Evolutionary conservation across 2,329 filamentous ascomycete species (phyloP), one percentile per base, ranked within the genome.

Genomic region (Phaeomoniella chlamydospora): DNA sequence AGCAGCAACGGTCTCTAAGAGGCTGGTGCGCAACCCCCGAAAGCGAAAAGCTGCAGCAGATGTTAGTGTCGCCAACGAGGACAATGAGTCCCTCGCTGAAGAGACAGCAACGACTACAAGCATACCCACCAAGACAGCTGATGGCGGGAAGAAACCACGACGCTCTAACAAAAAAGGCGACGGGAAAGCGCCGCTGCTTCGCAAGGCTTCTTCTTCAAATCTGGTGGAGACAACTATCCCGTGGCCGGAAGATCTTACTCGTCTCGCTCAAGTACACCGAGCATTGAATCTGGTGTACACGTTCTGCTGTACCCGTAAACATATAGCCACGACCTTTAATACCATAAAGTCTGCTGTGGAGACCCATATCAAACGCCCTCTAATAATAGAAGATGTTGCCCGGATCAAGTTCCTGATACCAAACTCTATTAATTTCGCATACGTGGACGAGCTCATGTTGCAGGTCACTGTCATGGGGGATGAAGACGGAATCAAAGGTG

Each of bases 221-320:
- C 35, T 67, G 1, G 57, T 71, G n/a, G 65, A 71, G 43, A 57
- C 64, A 1, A 53, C 65, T 2, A 62, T 69, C 35, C 68, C 70
- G 30, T 94, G 88, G 86, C 86, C 87, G 1, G 67, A 73, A 1
- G 65, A 70, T 32, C 83, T 96, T 55, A 78, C 74, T 38, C 64
- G 67, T 30, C 67, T 96, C 5, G 75, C 80, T 16, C 77, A 78
- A 53, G 81, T 78, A 0, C 82, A 96, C 53, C 73, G 77, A 41
- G 88, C 90, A 1, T 61, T 98, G 40, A 98, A 94, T 48, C 62
- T 96, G 2, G 85, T 96, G 1, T 94, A 85, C 49, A 96, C 90
- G 0, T 96, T 98, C 52, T 93, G 85, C 61, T 90, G 78, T 52
- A 88, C 88, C 1, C 77, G 90, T 32, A 94, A 93, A 53, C 83